phyloP scores from a whole-genome alignment of 106 monocot species.

The Acorus calamus region DNA sequence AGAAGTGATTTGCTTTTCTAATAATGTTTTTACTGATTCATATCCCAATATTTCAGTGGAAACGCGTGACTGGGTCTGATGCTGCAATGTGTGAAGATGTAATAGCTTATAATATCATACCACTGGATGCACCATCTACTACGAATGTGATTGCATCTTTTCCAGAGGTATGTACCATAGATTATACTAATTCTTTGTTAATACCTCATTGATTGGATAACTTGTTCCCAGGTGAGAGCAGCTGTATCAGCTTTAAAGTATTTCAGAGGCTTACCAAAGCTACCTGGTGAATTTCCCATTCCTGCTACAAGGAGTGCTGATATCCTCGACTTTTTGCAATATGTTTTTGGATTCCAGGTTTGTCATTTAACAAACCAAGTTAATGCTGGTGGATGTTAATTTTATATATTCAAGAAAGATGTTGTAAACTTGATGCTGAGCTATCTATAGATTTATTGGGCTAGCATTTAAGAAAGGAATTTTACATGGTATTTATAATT shows the following conservation, averaged over 20 bases:
- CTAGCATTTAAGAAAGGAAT: too few relatives aligned
- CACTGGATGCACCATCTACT: slow-evolving; percentile 62
- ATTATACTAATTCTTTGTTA: too few relatives aligned
- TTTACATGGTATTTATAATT: too few relatives aligned
- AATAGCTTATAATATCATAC: slow-evolving; percentile 86
- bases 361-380: background rate
- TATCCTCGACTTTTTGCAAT: slow-evolving; percentile 83
- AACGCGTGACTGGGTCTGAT: slow-evolving; percentile 78
- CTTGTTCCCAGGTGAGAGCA: slow-evolving; percentile 48
- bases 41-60: slow-evolving; percentile 35
- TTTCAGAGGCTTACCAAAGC: slow-evolving; percentile 54
- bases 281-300: slow-evolving; percentile 55
- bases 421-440: background rate
- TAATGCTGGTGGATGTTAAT: too few relatives aligned
- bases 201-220: background rate
- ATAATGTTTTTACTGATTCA: too few relatives aligned
- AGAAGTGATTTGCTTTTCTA: too few relatives aligned
- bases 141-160: slow-evolving; percentile 61
- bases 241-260: slow-evolving; percentile 67
- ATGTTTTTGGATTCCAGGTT: slow-evolving; percentile 97
- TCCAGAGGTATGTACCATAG: slow-evolving; percentile 37
- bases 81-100: slow-evolving; percentile 78
- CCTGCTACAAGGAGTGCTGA: slow-evolving; percentile 55
- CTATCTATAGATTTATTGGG: too few relatives aligned
- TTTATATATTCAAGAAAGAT: background rate